phyloP scores from a whole-genome alignment of 352 stramenopile species.

The Phytophthora litchii region DNA sequence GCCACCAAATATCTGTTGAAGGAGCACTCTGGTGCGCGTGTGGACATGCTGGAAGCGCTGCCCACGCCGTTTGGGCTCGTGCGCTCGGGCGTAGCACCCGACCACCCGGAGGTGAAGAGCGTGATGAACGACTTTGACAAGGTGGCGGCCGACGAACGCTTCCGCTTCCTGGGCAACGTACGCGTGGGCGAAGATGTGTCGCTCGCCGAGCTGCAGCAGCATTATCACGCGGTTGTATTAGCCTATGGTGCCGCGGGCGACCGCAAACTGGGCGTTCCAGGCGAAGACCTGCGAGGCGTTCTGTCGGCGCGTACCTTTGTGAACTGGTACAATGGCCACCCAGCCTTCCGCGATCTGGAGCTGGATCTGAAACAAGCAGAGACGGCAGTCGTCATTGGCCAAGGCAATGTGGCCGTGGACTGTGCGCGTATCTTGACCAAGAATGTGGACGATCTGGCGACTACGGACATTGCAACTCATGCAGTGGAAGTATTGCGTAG shows the following conservation, averaged over 20 bases:
- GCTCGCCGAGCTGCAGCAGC: constrained; percentile 83
- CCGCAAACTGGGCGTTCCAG: constrained; percentile 84
- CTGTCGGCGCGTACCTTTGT: constrained; percentile 95
- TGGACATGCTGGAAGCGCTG: constrained; percentile 95
- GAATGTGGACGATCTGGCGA: constrained; percentile 81
- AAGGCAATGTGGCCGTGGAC: constrained; percentile 98
- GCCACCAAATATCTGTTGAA: constrained; percentile 96
- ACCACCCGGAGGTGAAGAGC: constrained; percentile 99
- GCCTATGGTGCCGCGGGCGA: constrained; percentile 96
- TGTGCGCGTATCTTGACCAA: constrained; percentile 96
- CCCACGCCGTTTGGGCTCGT: constrained; percentile 97
- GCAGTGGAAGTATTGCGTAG: constrained; percentile 86
- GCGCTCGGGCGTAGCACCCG: constrained; percentile 95
- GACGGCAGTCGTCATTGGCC: constrained; percentile 95
- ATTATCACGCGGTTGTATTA: constrained; percentile 96
- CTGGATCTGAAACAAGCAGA: constrained; percentile 55
- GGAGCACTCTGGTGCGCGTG: constrained; percentile 49
- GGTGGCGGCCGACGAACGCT: constrained; percentile 79
- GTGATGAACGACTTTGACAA: constrained; percentile 97
- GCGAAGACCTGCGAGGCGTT: constrained; percentile 79
- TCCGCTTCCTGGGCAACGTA: constrained; percentile 93
- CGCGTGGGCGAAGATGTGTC: constrained; percentile 86
- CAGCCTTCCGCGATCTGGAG: constrained; percentile 90
- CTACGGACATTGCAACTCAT: constrained; percentile 92
- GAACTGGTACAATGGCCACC: constrained; percentile 99